Evolutionary conservation across 441 rosid species (phyloP).

Genomic region (Gossypium aridum): DNA sequence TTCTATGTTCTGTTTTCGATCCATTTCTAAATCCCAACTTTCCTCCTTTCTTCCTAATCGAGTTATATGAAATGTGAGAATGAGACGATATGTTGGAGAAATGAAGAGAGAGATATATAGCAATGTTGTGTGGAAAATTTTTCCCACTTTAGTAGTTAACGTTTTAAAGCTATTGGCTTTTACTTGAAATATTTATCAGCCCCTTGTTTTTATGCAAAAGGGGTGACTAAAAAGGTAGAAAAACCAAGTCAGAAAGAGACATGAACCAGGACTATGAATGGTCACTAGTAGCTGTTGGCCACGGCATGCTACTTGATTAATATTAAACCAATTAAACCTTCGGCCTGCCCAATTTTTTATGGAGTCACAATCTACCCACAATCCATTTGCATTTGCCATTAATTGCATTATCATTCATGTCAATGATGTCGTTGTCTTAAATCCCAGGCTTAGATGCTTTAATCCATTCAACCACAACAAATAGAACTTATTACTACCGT

Average conservation of each 20-base stretch:
- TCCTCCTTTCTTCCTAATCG: not conserved
- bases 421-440: not conserved
- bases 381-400: not conserved
- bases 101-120: not conserved
- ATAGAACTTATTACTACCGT: no score
- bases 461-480: no score
- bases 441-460: not conserved
- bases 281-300: not conserved
- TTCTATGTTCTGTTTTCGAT: slow-evolving; percentile 40
- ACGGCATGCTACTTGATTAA: not conserved
- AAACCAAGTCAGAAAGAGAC: not conserved
- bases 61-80: not conserved
- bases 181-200: no score
- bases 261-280: not conserved
- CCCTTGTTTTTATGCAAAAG: not conserved
- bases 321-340: not conserved
- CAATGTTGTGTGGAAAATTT: not conserved
- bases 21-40: not conserved
- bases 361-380: not conserved
- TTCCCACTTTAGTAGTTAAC: not conserved
- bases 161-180: not conserved
- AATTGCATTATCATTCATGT: no score
- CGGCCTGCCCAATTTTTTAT: not conserved
- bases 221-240: not conserved
- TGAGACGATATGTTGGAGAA: not conserved